Base-by-base conservation (phyloP, 1,284 basidiomycete species). In the Sanghuangporus baumii region DNA sequence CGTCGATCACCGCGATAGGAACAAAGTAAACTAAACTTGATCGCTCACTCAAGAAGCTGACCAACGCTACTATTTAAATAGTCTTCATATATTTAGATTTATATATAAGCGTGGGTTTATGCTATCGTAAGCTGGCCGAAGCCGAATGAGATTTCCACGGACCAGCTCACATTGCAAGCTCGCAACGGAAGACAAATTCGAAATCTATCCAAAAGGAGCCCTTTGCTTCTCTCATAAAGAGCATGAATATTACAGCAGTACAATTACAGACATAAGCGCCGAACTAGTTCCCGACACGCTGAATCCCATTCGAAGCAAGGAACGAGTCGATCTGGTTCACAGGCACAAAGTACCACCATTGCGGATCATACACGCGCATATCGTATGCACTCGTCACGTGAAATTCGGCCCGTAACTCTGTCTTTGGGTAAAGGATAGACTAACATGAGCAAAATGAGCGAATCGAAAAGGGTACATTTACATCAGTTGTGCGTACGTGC, bases 341-440 rank as follows among this genome's bases (percentile, higher is more conserved):
- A 26, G 62, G 62, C 46, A 63, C 46, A 41, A 63, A 63, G 11
- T 59, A 59, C 62, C 62, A 63, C 62, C 62, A 63, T 41, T 63
- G 62, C 1, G 62, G 62, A 46, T 63, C 62, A n/a, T 54, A 63
- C 34, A 60, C 62, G 8, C 48, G 57, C 43, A 55, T 56, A 37
- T 63, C 62, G 36, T 63, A 63, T 2, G 62, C 58, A 36, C 38
- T 50, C 23, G 51, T 63, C 16, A 63, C 47, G 18, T 63, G 62
- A 52, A 55, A 63, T 34, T 59, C 57, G 1, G 58, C 51, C 12
- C 20, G 52, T 6, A 63, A 38, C 26, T 63, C 57, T 54, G 62
- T 55, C 40, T 55, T 60, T 50, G 48, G 57, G 16, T 60, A 37
- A 14, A 59, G 23, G 34, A 57, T 38, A 6, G 57, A 34, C 62